Evolutionary conservation across 306 rosid species (phyloP).

Genomic region (Coriaria nepalensis): DNA sequence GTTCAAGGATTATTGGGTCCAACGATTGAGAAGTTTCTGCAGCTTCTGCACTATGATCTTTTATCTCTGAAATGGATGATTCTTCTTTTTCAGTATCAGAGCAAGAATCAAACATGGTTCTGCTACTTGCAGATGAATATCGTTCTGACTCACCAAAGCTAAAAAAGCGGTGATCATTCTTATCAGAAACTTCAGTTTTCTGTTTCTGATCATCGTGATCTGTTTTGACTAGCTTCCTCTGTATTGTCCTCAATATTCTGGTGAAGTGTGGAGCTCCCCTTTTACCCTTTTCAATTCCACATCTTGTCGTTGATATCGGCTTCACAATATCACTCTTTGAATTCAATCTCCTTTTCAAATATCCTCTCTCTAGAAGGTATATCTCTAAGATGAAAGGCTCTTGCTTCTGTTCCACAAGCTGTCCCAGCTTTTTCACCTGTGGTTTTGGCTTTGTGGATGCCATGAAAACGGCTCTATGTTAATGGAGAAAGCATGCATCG

Average conservation of each 20-base stretch:
- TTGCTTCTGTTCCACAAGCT: constrained; percentile 58
- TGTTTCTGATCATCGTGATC: constrained; percentile 1
- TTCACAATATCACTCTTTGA: constrained; percentile 1
- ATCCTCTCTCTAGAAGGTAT: constrained; percentile 54
- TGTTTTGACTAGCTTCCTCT: constrained; percentile 27
- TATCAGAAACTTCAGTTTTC: constrained; percentile 10
- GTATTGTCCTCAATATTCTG: constrained; percentile 27
- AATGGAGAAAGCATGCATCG: not conserved
- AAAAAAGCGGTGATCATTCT: not conserved
- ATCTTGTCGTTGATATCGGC: constrained; percentile 15
- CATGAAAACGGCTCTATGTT: constrained; percentile 21
- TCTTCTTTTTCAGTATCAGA: constrained; percentile 33
- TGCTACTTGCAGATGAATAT: constrained; percentile 42
- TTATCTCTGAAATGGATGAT: constrained; percentile 3
- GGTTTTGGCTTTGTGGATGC: constrained; percentile 35
- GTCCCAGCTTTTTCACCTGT: constrained; percentile 40
- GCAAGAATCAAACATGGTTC: constrained; percentile 39
- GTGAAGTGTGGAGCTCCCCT: constrained; percentile 23
- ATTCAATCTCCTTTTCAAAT: constrained; percentile 19
- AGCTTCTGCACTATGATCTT: constrained; percentile 14
- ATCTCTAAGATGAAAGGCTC: constrained; percentile 64
- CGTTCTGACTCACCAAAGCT: constrained; percentile 24
- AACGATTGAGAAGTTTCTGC: constrained; percentile 23
- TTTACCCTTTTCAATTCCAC: constrained; percentile 13
- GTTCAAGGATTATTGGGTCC: constrained; percentile 13